These are phyloP conservation scores for Cladophialophora yegresii DNA, from an alignment of 2,329 filamentous ascomycete genomes.

Conservation along the genomic window DNA sequence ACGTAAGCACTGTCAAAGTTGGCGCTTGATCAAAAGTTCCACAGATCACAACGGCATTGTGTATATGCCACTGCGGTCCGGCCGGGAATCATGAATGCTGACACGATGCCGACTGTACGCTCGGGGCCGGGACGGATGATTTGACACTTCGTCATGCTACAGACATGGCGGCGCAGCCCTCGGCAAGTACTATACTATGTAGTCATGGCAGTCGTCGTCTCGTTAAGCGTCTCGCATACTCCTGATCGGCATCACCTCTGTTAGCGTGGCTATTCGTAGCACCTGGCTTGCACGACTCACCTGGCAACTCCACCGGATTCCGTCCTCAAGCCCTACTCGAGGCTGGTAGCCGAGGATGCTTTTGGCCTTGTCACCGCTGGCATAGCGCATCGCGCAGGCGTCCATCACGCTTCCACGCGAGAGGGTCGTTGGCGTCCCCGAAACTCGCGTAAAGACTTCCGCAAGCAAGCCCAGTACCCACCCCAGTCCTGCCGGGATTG, in stretches of 20 bases:
- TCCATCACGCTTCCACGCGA: conserved; percentile 59
- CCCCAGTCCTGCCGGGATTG: conserved; percentile 53
- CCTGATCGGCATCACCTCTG: conserved; percentile 28
- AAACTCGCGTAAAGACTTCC: conserved; percentile 53
- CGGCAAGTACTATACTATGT: neutral
- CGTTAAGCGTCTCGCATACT: conserved; percentile 23
- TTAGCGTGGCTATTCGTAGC: conserved; percentile 17
- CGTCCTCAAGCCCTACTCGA: conserved; percentile 54
- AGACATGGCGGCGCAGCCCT: neutral
- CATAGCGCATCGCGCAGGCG: conserved; percentile 56
- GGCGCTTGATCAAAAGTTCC: conserved; percentile 3
- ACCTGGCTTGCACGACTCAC: conserved; percentile 39
- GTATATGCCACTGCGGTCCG: neutral
- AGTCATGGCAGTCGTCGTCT: neutral
- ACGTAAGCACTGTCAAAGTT: conserved; percentile 3
- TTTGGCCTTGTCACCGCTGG: conserved; percentile 55
- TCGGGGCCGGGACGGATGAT: neutral
- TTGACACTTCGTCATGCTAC: neutral
- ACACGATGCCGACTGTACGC: neutral
- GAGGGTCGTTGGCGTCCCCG: conserved; percentile 50
- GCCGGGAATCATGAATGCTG: neutral
- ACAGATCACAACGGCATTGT: neutral
- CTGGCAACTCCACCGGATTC: conserved; percentile 53
- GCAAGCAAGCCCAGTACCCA: conserved; percentile 51
- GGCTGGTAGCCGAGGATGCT: conserved; percentile 57